Conservation (phyloP, 352 stramenopile species). For the Pythium aristosporum region DNA sequence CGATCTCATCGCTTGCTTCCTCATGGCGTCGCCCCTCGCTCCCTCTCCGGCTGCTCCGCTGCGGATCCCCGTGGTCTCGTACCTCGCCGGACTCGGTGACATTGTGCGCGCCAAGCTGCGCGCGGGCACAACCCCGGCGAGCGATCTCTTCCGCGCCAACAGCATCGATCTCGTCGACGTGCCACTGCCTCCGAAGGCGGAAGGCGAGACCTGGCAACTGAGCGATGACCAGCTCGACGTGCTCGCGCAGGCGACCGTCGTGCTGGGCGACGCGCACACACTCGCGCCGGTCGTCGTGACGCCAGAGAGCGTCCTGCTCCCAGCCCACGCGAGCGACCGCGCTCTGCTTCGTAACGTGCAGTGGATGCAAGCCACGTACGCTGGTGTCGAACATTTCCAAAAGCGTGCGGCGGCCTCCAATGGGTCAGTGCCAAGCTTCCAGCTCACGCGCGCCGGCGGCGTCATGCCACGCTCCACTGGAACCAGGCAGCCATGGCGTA, state of each 20-base stretch:
- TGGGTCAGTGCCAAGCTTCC: constrained; percentile 30
- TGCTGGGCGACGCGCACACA: constrained; percentile 53
- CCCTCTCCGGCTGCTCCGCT: constrained; percentile 14
- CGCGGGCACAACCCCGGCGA: constrained; percentile 28
- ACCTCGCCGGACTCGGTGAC: constrained; percentile 42
- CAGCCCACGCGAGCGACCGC: constrained; percentile 13
- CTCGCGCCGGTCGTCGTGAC: constrained; percentile 44
- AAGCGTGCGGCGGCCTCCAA: constrained; percentile 27
- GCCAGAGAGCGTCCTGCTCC: constrained; percentile 9
- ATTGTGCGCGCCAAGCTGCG: constrained; percentile 38
- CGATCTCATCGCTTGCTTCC: background rate
- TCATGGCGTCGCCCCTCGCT: background rate
- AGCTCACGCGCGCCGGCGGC: constrained; percentile 54
- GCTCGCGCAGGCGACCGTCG: constrained; percentile 38
- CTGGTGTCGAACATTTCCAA: constrained; percentile 55
- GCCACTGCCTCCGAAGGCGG: constrained; percentile 10
- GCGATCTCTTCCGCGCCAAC: constrained; percentile 39
- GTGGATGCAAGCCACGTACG: constrained; percentile 69
- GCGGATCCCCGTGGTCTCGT: constrained; percentile 55
- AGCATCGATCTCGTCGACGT: constrained; percentile 50
- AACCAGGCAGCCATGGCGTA: constrained; percentile 39
- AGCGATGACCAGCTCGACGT: constrained; percentile 34
- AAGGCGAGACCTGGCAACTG: constrained; percentile 33
- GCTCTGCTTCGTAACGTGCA: constrained; percentile 41
- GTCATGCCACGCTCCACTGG: constrained; percentile 53